These are phyloP conservation scores for Acanthamoeba culbertsoni DNA, from an alignment of 208 protist genomes.

Conservation along the genomic window DNA sequence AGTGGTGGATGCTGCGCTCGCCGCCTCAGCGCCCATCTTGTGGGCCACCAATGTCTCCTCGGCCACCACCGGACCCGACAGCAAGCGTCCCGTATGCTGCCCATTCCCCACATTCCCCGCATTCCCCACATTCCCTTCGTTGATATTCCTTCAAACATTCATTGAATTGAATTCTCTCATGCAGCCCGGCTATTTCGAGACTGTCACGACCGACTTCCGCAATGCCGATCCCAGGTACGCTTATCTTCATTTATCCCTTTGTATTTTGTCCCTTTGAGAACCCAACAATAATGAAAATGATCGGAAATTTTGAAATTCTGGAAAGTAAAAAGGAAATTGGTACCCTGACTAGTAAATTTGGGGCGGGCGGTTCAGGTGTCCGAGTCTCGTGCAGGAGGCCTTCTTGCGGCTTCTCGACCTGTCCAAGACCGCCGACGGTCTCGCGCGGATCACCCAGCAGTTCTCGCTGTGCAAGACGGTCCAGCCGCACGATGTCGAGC, in stretches of 20 bases:
- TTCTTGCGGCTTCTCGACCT: not conserved
- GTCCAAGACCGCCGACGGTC: not conserved
- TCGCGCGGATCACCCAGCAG: not conserved
- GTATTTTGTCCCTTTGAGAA: no score
- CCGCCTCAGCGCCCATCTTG: conserved; percentile 78
- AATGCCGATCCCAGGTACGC: conserved; percentile 37
- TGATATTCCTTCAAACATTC: not conserved
- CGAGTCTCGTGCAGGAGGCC: not conserved
- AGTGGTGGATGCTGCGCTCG: conserved; percentile 78
- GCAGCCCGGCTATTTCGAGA: conserved; percentile 63
- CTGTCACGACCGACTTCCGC: conserved; percentile 63
- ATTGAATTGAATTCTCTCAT: not conserved
- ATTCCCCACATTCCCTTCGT: not conserved
- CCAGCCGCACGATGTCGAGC: not conserved
- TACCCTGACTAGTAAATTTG: no score
- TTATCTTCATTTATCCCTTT: no score
- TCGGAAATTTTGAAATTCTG: no score
- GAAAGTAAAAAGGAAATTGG: no score
- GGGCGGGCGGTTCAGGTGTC: not conserved
- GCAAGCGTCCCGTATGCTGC: not conserved
- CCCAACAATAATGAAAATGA: no score
- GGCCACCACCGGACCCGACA: not conserved
- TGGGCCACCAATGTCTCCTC: conserved; percentile 66
- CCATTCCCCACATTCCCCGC: not conserved
- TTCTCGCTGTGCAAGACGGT: conserved; percentile 37